Base-by-base conservation (phyloP, 2,329 filamentous ascomycete genomes). In the Hymenoscyphus albidus region DNA sequence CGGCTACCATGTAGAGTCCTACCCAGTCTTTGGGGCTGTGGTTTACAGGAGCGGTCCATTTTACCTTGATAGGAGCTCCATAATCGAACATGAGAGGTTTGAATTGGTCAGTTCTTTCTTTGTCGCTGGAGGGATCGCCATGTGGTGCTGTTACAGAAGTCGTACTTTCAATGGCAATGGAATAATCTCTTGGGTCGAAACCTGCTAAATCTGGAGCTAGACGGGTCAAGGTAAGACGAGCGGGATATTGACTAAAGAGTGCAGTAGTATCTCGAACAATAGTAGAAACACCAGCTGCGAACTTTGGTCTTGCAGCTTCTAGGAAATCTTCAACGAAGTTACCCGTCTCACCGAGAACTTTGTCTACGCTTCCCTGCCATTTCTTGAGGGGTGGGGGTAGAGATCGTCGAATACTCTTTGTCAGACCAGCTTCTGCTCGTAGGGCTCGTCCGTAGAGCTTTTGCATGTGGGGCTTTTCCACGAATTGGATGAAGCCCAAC, bases 391-490 rank as follows among this genome's bases (percentile, higher is more conserved):
- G 91, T 2, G 88, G 86, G 2, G 95, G 95, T 31, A 99, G 80
- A 12, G 93, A 92, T 68, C 90, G 88, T 76, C 92, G 92, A 75
- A 99, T 85, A 73, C 92, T 97, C 79, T 93, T 96, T 65, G 93
- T 94, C 48, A 99, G 83, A 59, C 95, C 95, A 12, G 95, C 95
- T 76, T 97, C 92, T 69, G 89, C 82, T 65, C 95, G 89, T 57
- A 99, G 81, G 71, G 88, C 89, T 71, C 88, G 84, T 54, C 95
- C 94, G 74, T 99, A 99, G 18, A 98, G 85, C 82, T 97, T 98
- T 76, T 97, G 91, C 93, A 99, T 98, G 77, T 99, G 95, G 14
- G 94, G 95, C 66, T 93, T 89, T 78, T 99, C 95, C 10, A 99
- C 91, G 70, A 94, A 91, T 65, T 96, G 91, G 62, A 99, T 91